Evolutionary conservation across 2,329 filamentous ascomycete genomes (phyloP), one percentile per base, ranked within the genome.

Genomic region (Aspergillus persii): DNA sequence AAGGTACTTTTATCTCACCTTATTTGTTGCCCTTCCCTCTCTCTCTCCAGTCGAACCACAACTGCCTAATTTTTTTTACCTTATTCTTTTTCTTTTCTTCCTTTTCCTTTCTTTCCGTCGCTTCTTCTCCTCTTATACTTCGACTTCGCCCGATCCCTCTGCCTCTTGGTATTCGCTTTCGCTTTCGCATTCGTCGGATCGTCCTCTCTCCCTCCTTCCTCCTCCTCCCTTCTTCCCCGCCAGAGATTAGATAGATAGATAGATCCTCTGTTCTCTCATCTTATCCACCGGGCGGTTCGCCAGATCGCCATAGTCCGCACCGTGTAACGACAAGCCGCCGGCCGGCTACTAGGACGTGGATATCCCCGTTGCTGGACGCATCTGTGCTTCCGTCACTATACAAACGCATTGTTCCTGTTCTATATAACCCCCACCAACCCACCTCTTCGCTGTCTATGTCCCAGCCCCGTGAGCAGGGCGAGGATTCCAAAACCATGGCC

Each of bases 401-500:
- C 30, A 26, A 39, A 47, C 29, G 47, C 41, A 12, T 12, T 4
- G 33, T 36, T 36, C n/a, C 26, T 7, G 31, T 15, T 46, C 48
- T 53, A 41, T 31, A 15, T 27, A 55, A 55, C 48, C 31, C 47
- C 47, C 36, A 47, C 46, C 54, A 58, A 60, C 61, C 36, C 4
- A 18, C 31, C 41, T 47, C 39, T 44, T 36, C 33, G 50, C 66
- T 63, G 66, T 71, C 70, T 74, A 76, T 76, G 74, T 75, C 73
- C 65, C 71, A 71, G 66, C 60, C 67, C 62, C 67, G 67, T 63
- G 63, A 68, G 60, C 54, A 63, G 62, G 68, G 73, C 65, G 71
- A 76, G 62, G 68, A 72, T 63, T 67, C 68, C 63, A 66, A 59
- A 53, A 67, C 73, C 61, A 76, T 76, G 74, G 71, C 73, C 61